phyloP scores from a whole-genome alignment of 441 rosid genomes.

The Euphorbia celastroides region DNA sequence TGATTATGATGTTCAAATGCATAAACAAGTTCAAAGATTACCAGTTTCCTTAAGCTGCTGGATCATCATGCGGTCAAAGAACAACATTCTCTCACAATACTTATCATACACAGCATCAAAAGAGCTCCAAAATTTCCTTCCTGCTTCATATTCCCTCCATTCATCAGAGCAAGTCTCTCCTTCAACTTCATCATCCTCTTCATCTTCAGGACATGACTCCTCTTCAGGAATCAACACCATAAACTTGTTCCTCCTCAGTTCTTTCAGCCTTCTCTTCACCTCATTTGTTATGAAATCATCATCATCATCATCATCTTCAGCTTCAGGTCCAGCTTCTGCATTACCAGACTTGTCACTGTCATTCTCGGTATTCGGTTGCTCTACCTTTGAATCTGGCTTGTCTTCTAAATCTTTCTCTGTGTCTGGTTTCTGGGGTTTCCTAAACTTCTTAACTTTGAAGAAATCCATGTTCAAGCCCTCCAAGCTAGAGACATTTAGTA shows the following conservation, averaged over 20 bases:
- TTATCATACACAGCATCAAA: conserved; percentile 61
- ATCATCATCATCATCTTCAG: conserved; percentile 74
- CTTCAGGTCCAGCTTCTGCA: conserved; percentile 36
- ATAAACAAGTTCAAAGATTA: no score
- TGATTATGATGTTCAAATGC: no score
- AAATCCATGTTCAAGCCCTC: conserved; percentile 55
- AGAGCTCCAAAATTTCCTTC: conserved; percentile 92
- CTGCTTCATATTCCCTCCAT: conserved; percentile 95
- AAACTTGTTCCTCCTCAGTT: conserved; percentile 83
- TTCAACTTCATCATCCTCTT: conserved; percentile 45
- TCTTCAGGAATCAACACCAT: conserved; percentile 95
- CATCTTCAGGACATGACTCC: conserved; percentile 57
- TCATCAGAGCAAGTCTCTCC: conserved; percentile 55
- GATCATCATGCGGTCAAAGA: conserved; percentile 66
- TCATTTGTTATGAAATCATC: conserved; percentile 92
- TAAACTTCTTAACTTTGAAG: conserved; percentile 61
- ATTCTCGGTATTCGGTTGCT: conserved; percentile 40
- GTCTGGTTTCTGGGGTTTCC: conserved; percentile 46
- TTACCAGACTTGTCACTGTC: conserved; percentile 31
- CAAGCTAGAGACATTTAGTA: conserved; percentile 9
- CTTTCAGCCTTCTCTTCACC: conserved; percentile 86
- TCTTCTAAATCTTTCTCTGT: conserved; percentile 47
- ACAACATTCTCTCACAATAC: conserved; percentile 84
- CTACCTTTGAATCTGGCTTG: conserved; percentile 34
- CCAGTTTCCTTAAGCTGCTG: conserved; percentile 66